Base-by-base conservation (phyloP, 768 basidiomycete species). In the Mycena leptocephala region DNA sequence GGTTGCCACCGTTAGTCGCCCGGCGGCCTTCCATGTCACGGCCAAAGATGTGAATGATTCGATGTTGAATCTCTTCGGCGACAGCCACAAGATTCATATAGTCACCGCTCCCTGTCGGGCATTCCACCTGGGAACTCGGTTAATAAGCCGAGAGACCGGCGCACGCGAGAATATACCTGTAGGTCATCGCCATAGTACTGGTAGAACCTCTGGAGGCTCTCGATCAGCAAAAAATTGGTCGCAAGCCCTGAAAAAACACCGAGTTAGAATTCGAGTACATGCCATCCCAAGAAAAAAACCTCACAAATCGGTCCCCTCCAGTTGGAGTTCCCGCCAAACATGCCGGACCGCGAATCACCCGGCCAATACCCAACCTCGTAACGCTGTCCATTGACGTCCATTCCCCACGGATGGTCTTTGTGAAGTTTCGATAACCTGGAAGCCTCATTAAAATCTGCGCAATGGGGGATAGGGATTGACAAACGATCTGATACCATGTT, bases 241-340 rank as follows among this genome's bases (percentile, higher is more conserved):
- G 98, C 97, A 51, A 99, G 92, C 98, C 98, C 96, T 92, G 84
- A 35, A 32, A 81, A 58, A 26, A 46, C 16, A 30, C 32, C 3
- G 37, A 13, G 33, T 46, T 72, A 72, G 73, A 76, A 69, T 3
- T 43, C 43, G 35, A 30, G 43, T 30, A 28, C 33, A n/a, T n/a
- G n/a, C n/a, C n/a, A 35, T 43, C 28, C n/a, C 8, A 35, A 13
- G 33, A 30, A 33, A 51, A 73, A 28, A 6, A 33, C 76, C 92
- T 85, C 79, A 95, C 95, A 96, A 72, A 95, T 95, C 5, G 95
- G 95, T n/a, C 97, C 97, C 83, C 97, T 88, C 96, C 96, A 98
- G 79, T 97, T 97, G n/a, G 96, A 97, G 82, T 97, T 97, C n/a
- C 96, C 96, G 66, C 97, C 97, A 84, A 98, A 98, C 98, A 99